Conservation (phyloP, 2,329 filamentous ascomycete species). For the Microsporum audouinii region DNA sequence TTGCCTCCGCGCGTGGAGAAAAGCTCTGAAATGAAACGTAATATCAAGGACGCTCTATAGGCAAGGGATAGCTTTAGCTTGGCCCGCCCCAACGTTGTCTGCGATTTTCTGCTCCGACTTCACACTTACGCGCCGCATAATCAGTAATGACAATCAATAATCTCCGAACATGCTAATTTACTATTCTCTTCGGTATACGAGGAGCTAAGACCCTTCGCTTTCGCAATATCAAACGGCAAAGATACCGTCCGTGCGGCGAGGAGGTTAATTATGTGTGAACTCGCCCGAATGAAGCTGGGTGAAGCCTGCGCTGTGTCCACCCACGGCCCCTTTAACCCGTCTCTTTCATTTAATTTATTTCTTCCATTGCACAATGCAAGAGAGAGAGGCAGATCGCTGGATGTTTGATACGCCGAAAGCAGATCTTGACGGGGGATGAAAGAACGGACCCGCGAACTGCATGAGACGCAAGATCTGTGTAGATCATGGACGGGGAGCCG, state of each 20-base stretch:
- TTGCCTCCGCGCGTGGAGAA: neutral
- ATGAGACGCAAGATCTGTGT: neutral
- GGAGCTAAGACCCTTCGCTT: neutral
- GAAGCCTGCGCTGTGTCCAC: neutral
- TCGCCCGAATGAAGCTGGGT: neutral
- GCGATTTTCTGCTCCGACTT: neutral
- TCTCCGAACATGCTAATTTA: neutral
- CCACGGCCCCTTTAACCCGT: neutral
- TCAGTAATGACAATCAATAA: neutral
- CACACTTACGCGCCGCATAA: neutral
- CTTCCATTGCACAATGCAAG: neutral
- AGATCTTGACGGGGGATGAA: neutral
- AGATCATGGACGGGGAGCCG: neutral
- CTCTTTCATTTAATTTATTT: conserved; percentile 1
- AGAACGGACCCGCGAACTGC: neutral
- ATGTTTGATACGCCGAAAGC: neutral
- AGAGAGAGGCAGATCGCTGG: neutral
- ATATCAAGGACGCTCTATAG: neutral
- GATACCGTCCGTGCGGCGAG: neutral
- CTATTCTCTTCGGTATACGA: neutral
- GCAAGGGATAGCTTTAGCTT: neutral
- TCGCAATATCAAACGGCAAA: conserved; percentile 1
- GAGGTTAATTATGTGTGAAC: neutral
- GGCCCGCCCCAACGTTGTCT: neutral
- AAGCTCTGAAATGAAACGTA: conserved; percentile 2